Evolutionary conservation across 2,329 filamentous ascomycete genomes (phyloP).

Genomic region (Ophiocordyceps camponoti-floridani): DNA sequence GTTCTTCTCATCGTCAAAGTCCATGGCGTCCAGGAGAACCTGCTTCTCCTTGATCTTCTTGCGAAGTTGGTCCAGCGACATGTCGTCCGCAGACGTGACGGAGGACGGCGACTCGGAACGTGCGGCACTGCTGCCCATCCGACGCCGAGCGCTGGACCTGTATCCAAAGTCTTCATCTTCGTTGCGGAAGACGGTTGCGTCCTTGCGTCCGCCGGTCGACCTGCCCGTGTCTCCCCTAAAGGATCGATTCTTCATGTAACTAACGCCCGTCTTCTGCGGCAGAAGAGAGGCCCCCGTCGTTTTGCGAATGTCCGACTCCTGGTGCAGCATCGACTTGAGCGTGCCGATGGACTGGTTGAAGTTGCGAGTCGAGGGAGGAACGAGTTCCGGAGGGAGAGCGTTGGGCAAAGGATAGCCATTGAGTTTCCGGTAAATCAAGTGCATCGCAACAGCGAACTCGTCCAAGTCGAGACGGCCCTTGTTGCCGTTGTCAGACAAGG

Average conservation of each 20-base stretch:
- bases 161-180: constrained; percentile 89
- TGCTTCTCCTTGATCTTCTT: constrained; percentile 93
- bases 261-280: constrained; percentile 93
- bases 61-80: constrained; percentile 69
- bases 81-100: constrained; percentile 56
- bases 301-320: constrained; percentile 82
- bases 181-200: constrained; percentile 92
- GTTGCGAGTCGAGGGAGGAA: constrained; percentile 87
- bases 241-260: constrained; percentile 90
- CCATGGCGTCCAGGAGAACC: constrained; percentile 84
- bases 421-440: constrained; percentile 91
- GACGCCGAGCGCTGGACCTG: constrained; percentile 78
- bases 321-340: constrained; percentile 73
- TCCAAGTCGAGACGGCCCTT: constrained; percentile 89
- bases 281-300: constrained; percentile 77
- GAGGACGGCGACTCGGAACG: constrained; percentile 62
- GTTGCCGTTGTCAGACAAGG: constrained; percentile 81
- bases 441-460: constrained; percentile 97
- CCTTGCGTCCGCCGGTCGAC: constrained; percentile 52
- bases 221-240: constrained; percentile 51
- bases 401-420: constrained; percentile 89
- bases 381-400: constrained; percentile 74
- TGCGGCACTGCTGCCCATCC: constrained; percentile 63
- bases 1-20: constrained; percentile 83
- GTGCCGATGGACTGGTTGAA: constrained; percentile 84